Conservation (phyloP, 768 basidiomycete genomes). For the Lactarius evosmus region DNA sequence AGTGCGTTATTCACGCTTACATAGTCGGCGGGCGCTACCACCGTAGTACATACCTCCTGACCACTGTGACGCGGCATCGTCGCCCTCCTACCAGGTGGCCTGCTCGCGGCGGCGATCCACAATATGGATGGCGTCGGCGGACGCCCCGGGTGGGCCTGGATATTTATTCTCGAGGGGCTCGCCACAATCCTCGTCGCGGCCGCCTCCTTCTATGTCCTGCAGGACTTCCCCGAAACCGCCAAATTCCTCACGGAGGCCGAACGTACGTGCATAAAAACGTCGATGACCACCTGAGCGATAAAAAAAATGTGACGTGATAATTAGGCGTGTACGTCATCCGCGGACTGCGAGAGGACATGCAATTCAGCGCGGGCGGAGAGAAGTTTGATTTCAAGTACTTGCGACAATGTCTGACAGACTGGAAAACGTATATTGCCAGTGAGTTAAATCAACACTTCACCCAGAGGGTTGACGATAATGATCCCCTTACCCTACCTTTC, state of each 20-base stretch:
- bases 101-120: slow-evolving; percentile 61
- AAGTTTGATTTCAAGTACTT: slow-evolving; percentile 53
- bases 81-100: slow-evolving; percentile 44
- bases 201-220: slow-evolving; percentile 67
- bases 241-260: slow-evolving; percentile 66
- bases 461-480: background rate
- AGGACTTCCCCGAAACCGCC: slow-evolving; percentile 76
- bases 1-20: slow-evolving; percentile 39
- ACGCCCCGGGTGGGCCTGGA: slow-evolving; percentile 64
- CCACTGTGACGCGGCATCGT: background rate
- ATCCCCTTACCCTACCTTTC: background rate
- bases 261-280: slow-evolving; percentile 37
- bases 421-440: slow-evolving; percentile 75
- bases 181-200: slow-evolving; percentile 58
- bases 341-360: slow-evolving; percentile 61
- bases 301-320: background rate
- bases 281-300: background rate
- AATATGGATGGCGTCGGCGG: slow-evolving; percentile 70
- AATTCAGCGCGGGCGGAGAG: slow-evolving; percentile 61
- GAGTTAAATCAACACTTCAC: slow-evolving; percentile 29
- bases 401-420: slow-evolving; percentile 59
- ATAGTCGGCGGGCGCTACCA: background rate
- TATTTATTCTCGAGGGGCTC: slow-evolving; percentile 73
- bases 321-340: slow-evolving; percentile 61
- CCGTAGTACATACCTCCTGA: background rate